Percentiles rank a stretch among this genome's conserved stretches.
Evolutionary conservation across 768 basidiomycete species (phyloP).

Genomic region (Phylloporus sp.): DNA sequence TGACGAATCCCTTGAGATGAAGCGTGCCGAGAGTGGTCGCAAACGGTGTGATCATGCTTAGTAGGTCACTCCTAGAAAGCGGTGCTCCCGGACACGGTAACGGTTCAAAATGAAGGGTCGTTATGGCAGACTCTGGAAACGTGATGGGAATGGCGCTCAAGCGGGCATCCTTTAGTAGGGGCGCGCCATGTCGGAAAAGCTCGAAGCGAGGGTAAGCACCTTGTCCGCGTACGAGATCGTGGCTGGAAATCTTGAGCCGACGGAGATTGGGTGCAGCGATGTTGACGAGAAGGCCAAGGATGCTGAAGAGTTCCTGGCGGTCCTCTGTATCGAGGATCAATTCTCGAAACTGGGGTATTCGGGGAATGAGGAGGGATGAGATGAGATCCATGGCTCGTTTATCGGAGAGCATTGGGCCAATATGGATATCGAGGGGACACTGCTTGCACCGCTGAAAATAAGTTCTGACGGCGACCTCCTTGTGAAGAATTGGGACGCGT

Average conservation of each 20-base stretch:
- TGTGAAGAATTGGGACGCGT: slow-evolving; percentile 29
- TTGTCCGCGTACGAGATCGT: slow-evolving; percentile 20
- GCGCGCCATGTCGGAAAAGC: slow-evolving; percentile 31
- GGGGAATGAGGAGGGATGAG: slow-evolving; percentile 25
- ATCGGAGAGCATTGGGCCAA: slow-evolving; percentile 27
- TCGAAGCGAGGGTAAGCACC: slow-evolving; percentile 27
- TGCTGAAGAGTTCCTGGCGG: slow-evolving; percentile 24
- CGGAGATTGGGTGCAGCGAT: slow-evolving; percentile 24
- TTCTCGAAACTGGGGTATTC: slow-evolving; percentile 30
- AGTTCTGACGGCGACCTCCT: slow-evolving; percentile 22
- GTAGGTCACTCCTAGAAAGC: slow-evolving; percentile 24
- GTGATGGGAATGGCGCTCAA: slow-evolving; percentile 31
- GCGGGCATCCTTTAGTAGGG: slow-evolving; percentile 28
- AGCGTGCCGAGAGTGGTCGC: slow-evolving; percentile 26
- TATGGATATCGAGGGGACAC: slow-evolving; percentile 29
- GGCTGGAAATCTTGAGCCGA: slow-evolving; percentile 28
- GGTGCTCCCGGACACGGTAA: slow-evolving; percentile 27
- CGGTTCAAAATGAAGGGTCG: slow-evolving; percentile 34
- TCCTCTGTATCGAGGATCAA: slow-evolving; percentile 29
- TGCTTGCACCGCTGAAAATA: slow-evolving; percentile 32
- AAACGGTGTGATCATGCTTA: slow-evolving; percentile 28
- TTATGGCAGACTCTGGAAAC: slow-evolving; percentile 24
- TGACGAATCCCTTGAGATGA: slow-evolving; percentile 31
- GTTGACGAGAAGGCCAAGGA: slow-evolving; percentile 22
- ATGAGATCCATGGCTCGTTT: slow-evolving; percentile 23